A percentile compares a stretch with the other conserved stretches of the same genome.
Conservation (phyloP, 1,284 basidiomycete genomes). For the Mycena citricolor region DNA sequence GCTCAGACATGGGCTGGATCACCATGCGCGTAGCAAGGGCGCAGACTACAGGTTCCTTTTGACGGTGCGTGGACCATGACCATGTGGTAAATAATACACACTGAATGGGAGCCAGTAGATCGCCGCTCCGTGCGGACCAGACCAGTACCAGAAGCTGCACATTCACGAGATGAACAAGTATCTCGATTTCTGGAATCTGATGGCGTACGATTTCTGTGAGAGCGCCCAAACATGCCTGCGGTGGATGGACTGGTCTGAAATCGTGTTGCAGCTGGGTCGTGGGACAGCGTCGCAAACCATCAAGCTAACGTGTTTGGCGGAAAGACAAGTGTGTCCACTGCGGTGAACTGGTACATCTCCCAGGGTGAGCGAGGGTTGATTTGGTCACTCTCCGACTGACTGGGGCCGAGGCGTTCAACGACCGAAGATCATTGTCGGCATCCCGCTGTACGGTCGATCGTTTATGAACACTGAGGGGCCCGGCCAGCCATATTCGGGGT, state of each 20-base stretch:
- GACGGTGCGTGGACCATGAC: slow-evolving; percentile 51
- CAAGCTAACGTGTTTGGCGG: slow-evolving; percentile 85
- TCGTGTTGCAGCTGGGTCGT: slow-evolving; percentile 66
- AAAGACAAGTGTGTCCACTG: slow-evolving; percentile 61
- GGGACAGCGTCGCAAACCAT: slow-evolving; percentile 79
- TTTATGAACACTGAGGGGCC: slow-evolving; percentile 87
- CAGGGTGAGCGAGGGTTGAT: slow-evolving; percentile 14
- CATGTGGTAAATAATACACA: slow-evolving; percentile 1
- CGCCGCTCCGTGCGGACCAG: slow-evolving; percentile 90
- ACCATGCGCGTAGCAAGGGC: slow-evolving; percentile 59
- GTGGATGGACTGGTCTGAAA: not conserved
- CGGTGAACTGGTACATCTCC: slow-evolving; percentile 73
- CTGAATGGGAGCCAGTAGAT: slow-evolving; percentile 47
- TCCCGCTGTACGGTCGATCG: slow-evolving; percentile 90
- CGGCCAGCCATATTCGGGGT: slow-evolving; percentile 68
- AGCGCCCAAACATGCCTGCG: slow-evolving; percentile 13
- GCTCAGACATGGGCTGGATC: slow-evolving; percentile 67
- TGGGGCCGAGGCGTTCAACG: slow-evolving; percentile 71
- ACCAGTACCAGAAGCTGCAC: slow-evolving; percentile 79
- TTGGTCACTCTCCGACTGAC: no score
- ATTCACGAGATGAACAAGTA: slow-evolving; percentile 83
- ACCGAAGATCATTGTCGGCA: slow-evolving; percentile 84
- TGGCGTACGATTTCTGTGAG: slow-evolving; percentile 86
- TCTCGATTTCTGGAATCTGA: slow-evolving; percentile 97
- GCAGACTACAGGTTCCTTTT: slow-evolving; percentile 67